These are phyloP conservation scores for Hygrophila difformis DNA, from an alignment of 257 asterid species.

Conservation along the genomic window DNA sequence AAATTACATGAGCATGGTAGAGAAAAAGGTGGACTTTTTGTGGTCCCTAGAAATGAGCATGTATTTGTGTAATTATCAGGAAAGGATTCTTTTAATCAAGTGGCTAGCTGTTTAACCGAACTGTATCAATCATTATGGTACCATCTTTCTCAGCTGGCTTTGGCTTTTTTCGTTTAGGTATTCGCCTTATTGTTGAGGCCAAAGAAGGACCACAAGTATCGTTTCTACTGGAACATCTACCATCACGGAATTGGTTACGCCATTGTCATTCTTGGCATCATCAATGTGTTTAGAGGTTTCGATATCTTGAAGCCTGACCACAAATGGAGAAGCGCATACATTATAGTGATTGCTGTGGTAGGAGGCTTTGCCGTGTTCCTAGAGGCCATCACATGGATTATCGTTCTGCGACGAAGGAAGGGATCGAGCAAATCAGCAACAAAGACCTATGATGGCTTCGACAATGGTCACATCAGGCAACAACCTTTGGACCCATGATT, in stretches of 20 bases:
- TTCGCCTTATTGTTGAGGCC: conserved; percentile 60
- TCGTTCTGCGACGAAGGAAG: conserved; percentile 25
- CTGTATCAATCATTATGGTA: no score
- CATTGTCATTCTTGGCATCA: conserved; percentile 35
- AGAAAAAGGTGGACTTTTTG: no score
- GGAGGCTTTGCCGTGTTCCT: conserved; percentile 34
- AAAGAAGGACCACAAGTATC: conserved; percentile 49
- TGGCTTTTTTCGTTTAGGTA: conserved; percentile 19
- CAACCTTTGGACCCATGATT: conserved; percentile 17
- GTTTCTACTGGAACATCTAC: conserved; percentile 60
- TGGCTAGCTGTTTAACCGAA: no score
- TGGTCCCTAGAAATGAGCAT: no score
- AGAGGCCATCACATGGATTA: conserved; percentile 49
- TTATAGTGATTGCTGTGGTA: conserved; percentile 25
- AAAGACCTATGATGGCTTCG: conserved; percentile 30
- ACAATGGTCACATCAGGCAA: conserved; percentile 16
- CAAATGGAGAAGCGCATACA: conserved; percentile 47
- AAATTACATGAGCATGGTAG: no score
- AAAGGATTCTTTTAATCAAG: no score
- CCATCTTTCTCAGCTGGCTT: no score
- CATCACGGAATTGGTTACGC: conserved; percentile 50
- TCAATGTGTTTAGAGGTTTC: conserved; percentile 61
- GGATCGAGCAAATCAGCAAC: conserved; percentile 26
- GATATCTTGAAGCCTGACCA: conserved; percentile 36
- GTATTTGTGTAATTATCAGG: no score